Base-by-base conservation (phyloP, 768 basidiomycete genomes). In the Kwoniella botswanensis region DNA sequence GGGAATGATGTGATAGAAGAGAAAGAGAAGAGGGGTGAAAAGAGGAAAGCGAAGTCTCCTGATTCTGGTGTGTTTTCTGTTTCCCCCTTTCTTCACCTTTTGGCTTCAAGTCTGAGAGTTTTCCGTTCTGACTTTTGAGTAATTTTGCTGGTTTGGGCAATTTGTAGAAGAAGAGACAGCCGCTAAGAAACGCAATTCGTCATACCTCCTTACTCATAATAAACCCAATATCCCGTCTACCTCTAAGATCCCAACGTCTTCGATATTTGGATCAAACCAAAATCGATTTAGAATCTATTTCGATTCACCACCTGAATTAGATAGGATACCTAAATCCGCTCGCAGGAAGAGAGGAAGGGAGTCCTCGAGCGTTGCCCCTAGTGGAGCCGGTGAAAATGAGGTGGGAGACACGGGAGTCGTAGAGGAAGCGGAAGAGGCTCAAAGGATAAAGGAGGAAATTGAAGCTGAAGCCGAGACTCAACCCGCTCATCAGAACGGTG, bases 241-340 rank as follows among this genome's bases (percentile, higher is more conserved):
- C 26, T 43, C 66, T 57, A 53, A 46, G 22, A 26, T 71, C 2
- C 54, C 76, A 2, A 24, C 69, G n/a, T 4, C 58, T 2, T 26
- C 21, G 6, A 63, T 43, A 17, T 58, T 65, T 61, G 70, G 84
- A 82, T 67, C 82, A 4, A 76, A 74, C 29, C 76, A 84, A 74
- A 84, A 83, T 66, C 79, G 85, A 12, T 81, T 86, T 50, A 71
- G 85, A 12, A 85, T 86, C 55, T 85, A 86, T 79, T 85, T 86
- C 71, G 82, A 84, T 26, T 83, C 82, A 29, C 85, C 85, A 5
- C 77, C 83, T 18, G 76, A 82, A 35, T 71, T 78, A 22, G 82
- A 82, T 69, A 71, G 78, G 10, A 75, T 79, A 24, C 78, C 80
- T 2, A 78, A 80, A 70, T 74, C 79, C 35, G 35, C 52, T 70